phyloP scores from a whole-genome alignment of 2,329 filamentous ascomycete genomes.

The Leptographium galeiforme region DNA sequence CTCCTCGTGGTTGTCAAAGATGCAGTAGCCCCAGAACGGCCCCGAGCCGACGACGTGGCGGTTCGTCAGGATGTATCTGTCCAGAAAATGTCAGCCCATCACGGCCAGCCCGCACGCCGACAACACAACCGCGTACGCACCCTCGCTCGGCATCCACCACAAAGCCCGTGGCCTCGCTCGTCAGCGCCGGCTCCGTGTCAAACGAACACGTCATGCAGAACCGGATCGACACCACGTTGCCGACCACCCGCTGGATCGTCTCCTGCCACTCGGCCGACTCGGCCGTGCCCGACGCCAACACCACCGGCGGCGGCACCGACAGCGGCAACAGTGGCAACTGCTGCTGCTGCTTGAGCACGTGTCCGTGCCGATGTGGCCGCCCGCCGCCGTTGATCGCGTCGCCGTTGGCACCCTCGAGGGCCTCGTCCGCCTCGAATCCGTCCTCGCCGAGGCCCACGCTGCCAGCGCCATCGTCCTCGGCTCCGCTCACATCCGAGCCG shows the following conservation, averaged over 20 bases:
- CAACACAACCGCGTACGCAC: slow-evolving; percentile 39
- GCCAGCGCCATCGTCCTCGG: background rate
- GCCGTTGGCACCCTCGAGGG: background rate
- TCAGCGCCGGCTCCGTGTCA: slow-evolving; percentile 88
- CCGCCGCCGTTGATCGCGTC: background rate
- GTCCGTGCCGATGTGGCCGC: background rate
- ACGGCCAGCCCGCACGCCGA: too few relatives aligned
- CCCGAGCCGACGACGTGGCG: slow-evolving; percentile 89
- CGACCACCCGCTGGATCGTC: slow-evolving; percentile 86
- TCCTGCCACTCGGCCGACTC: slow-evolving; percentile 59
- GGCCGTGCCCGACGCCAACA: slow-evolving; percentile 14
- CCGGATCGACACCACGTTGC: slow-evolving; percentile 94
- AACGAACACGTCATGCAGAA: slow-evolving; percentile 98
- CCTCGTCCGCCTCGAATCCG: background rate
- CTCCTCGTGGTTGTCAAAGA: slow-evolving; percentile 97
- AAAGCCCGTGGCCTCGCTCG: slow-evolving; percentile 93
- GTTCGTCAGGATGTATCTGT: slow-evolving; percentile 68
- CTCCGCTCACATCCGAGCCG: background rate
- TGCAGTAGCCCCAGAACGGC: slow-evolving; percentile 94
- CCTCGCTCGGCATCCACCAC: slow-evolving; percentile 91
- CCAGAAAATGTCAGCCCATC: background rate
- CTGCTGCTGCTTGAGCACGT: background rate
- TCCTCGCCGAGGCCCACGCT: slow-evolving; percentile 2
- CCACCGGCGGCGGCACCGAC: slow-evolving; percentile 3
- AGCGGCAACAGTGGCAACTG: background rate